Conservation (phyloP, 1,139 yeast genomes). For the Suhomyces yuchorum region DNA sequence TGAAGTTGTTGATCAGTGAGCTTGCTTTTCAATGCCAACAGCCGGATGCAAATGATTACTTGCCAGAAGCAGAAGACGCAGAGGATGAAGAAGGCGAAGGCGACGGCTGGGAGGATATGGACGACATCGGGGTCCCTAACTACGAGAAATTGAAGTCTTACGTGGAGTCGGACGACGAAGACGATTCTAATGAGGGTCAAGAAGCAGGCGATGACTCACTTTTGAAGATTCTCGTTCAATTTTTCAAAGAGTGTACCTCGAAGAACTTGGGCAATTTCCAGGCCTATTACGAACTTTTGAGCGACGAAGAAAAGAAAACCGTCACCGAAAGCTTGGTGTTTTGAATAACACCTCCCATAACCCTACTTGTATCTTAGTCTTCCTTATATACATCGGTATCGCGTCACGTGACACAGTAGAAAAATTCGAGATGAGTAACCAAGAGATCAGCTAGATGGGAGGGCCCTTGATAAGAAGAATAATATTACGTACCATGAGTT, state of each 20-base stretch:
- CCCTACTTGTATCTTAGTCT: too few relatives aligned
- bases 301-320: conserved; percentile 58
- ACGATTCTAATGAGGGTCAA: conserved; percentile 31
- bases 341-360: conserved; percentile 8
- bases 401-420: conserved; percentile 8
- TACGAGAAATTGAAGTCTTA: conserved; percentile 60
- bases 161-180: conserved; percentile 50
- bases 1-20: conserved; percentile 71
- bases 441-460: conserved; percentile 1
- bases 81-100: conserved; percentile 51
- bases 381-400: too few relatives aligned
- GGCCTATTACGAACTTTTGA: conserved; percentile 51
- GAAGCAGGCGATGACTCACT: conserved; percentile 44
- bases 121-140: conserved; percentile 61
- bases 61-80: conserved; percentile 31
- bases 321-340: conserved; percentile 50
- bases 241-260: conserved; percentile 65
- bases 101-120: conserved; percentile 83
- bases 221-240: conserved; percentile 51
- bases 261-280: conserved; percentile 58
- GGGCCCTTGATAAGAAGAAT: conserved; percentile 4
- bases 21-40: conserved; percentile 59
- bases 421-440: conserved; percentile 3
- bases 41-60: conserved; percentile 43
- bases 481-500: conserved; percentile 16